Evolutionary conservation across 441 rosid genomes (phyloP).

Genomic region (Pelargonium australe): DNA sequence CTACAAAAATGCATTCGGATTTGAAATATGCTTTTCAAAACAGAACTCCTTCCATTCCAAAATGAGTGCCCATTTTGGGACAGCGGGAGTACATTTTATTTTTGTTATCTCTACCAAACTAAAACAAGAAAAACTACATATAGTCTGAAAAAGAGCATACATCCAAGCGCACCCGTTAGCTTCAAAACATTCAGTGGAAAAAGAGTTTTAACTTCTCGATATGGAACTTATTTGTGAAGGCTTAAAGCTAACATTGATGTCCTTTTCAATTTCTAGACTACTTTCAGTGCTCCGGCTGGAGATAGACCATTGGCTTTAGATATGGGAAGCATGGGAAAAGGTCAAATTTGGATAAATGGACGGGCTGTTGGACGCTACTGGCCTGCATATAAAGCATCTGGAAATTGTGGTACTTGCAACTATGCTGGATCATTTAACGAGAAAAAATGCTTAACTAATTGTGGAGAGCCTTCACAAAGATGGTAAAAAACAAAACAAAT

Average conservation of each 20-base stretch:
- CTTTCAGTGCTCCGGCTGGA: background rate
- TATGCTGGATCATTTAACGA: background rate
- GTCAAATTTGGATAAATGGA: background rate
- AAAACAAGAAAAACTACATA: too few species aligned
- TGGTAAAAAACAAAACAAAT: background rate
- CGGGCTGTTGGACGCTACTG: background rate
- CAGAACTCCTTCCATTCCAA: too few species aligned
- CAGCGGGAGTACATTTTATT: too few species aligned
- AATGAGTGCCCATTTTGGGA: background rate
- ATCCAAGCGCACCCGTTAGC: too few species aligned
- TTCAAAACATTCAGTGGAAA: too few species aligned
- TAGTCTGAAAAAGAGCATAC: too few species aligned
- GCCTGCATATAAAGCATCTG: background rate
- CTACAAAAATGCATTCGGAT: too few species aligned
- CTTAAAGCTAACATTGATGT: background rate
- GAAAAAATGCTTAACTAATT: background rate
- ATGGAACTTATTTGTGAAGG: too few species aligned
- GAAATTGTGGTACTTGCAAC: background rate
- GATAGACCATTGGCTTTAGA: background rate
- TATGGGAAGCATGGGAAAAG: background rate
- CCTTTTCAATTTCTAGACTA: background rate
- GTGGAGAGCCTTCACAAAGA: slow-evolving; percentile 1
- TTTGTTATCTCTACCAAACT: too few species aligned
- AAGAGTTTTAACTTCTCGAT: too few species aligned
- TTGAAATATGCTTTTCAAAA: too few species aligned